Evolutionary conservation across 257 asterid species (phyloP).

Genomic region (Solanum ossicruentum): DNA sequence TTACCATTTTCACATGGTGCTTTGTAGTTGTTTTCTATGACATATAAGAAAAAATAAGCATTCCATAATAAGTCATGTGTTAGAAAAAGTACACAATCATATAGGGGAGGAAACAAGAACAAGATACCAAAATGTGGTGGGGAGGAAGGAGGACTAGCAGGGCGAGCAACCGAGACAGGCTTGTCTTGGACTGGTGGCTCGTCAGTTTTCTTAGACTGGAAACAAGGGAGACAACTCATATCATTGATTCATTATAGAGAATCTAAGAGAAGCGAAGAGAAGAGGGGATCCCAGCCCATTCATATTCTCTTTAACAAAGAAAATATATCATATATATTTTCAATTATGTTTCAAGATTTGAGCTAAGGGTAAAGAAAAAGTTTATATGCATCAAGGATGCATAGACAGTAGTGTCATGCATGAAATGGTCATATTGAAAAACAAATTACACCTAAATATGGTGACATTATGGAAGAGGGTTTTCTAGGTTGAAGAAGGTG

Average conservation of each 20-base stretch:
- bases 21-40: neutral
- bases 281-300: neutral
- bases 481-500: conserved; percentile 45
- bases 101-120: neutral
- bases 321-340: neutral
- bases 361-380: neutral
- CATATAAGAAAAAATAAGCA: neutral
- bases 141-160: conserved; percentile 19
- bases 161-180: conserved; percentile 32
- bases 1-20: conserved; percentile 4
- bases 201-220: conserved; percentile 19
- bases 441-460: neutral
- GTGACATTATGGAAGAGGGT: conserved; percentile 25
- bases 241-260: neutral
- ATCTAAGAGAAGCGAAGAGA: neutral
- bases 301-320: neutral
- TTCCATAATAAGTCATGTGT: neutral
- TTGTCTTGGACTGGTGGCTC: conserved; percentile 5
- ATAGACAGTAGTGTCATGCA: neutral
- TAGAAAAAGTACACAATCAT: neutral
- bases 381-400: neutral
- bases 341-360: neutral
- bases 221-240: conserved; percentile 82
- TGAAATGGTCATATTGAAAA: neutral
- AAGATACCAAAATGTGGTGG: neutral